Conservation (phyloP, 306 rosid species). For the Morella rubra region DNA sequence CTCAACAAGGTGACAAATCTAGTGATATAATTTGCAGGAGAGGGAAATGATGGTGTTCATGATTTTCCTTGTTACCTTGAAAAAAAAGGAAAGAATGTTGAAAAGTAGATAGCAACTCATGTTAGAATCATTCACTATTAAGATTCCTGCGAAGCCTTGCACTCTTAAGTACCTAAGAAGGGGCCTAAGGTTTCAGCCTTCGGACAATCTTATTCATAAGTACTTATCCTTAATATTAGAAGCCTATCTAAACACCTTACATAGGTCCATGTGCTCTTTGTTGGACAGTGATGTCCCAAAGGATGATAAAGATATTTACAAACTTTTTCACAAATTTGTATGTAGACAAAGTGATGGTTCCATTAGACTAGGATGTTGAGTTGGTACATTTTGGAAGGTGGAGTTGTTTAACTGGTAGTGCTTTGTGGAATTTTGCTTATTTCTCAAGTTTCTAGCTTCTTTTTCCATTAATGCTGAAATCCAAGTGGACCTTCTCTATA, state of each 20-base stretch:
- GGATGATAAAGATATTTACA: too few species aligned
- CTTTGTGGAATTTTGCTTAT: conserved; percentile 12
- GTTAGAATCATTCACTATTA: background rate
- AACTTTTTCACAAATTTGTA: background rate
- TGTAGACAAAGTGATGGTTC: background rate
- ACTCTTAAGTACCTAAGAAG: background rate
- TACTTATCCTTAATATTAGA: background rate
- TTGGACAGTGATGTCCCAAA: background rate
- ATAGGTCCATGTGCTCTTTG: background rate
- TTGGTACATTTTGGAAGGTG: conserved; percentile 19
- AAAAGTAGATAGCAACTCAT: background rate
- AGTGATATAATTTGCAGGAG: background rate
- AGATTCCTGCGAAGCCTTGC: background rate
- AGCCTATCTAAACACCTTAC: too few species aligned
- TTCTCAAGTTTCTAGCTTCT: background rate
- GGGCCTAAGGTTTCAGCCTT: background rate
- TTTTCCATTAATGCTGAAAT: background rate
- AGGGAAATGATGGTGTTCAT: background rate
- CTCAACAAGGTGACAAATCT: background rate
- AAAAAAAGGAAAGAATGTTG: too few species aligned
- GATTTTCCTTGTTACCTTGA: too few species aligned
- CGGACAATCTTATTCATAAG: background rate
- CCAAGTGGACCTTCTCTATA: conserved; percentile 10
- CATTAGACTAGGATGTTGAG: background rate
- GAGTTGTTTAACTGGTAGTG: conserved; percentile 4